Base-by-base conservation (phyloP, 2,329 filamentous ascomycete species). In the Tolypocladium amazonense region DNA sequence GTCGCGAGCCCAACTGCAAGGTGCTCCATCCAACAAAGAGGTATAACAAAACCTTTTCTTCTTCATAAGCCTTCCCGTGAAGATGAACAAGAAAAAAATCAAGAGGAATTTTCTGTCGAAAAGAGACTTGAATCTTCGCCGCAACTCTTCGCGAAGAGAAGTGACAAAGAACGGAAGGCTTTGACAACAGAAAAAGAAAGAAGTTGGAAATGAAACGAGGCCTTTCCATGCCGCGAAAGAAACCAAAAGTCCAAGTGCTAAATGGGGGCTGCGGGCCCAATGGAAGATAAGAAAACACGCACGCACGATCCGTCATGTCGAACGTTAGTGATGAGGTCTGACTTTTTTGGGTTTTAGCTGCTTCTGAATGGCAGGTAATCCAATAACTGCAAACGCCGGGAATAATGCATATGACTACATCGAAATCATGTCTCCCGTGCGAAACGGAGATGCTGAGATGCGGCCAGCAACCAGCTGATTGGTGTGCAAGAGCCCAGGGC, bases 361-460 rank as follows among this genome's bases (percentile, higher is more conserved):
- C 54, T 60, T 60, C 52, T 52, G 56, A 61, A 64, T 58, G 61
- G 62, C 56, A 54, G 57, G 60, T 58, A 60, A 62, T 53, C 53
- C 60, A 61, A 58, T 52, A 43, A 52, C 67, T 62, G 62, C 65
- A 63, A 74, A 73, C 71, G 72, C 73, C 70, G 66, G 69, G 65
- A 62, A 70, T 67, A 66, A 75, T 76, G 73, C 73, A 75, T 69
- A 67, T 66, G 66, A 71, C 63, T 71, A 67, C 66, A 69, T 65
- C 69, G 61, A 66, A 68, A 67, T 63, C 66, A 71, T 69, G 64
- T 65, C 65, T 68, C 65, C 66, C 63, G 58, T 67, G 65, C 61
- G 62, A 60, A 56, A 59, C 18, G 43, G 30, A 35, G n/a, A 45
- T 53, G 52, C 35, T 53, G 47, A 55, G 56, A 50, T 59, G 56